Conservation (phyloP, 2,329 filamentous ascomycete species). For the Diaporthe aspalathi region DNA sequence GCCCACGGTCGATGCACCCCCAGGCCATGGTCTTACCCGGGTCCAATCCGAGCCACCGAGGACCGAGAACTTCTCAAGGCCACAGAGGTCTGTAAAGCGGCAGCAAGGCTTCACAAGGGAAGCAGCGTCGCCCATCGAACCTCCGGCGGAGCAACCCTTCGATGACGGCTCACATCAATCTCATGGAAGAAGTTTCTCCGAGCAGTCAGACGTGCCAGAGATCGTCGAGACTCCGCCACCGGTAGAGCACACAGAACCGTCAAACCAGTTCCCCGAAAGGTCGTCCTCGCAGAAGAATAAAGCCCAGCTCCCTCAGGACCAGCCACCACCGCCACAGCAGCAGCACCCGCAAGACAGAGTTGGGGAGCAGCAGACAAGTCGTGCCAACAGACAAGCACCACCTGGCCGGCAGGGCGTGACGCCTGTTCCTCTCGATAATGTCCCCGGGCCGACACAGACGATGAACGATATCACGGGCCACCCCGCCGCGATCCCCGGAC, state of each 20-base stretch:
- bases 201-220: slow-evolving; percentile 60
- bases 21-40: slow-evolving; percentile 66
- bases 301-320: slow-evolving; percentile 56
- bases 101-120: slow-evolving; percentile 64
- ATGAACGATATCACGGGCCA: slow-evolving; percentile 74
- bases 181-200: slow-evolving; percentile 50
- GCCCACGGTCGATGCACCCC: slow-evolving; percentile 58
- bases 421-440: slow-evolving; percentile 43
- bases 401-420: slow-evolving; percentile 40
- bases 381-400: slow-evolving; percentile 48
- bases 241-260: slow-evolving; percentile 49
- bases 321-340: slow-evolving; percentile 37
- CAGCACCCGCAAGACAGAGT: slow-evolving; percentile 40
- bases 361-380: slow-evolving; percentile 46
- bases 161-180: slow-evolving; percentile 36
- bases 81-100: slow-evolving; percentile 60
- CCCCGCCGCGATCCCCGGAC: slow-evolving; percentile 77
- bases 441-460: slow-evolving; percentile 57
- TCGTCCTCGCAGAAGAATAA: slow-evolving; percentile 63
- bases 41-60: slow-evolving; percentile 77
- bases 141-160: slow-evolving; percentile 19
- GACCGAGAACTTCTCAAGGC: slow-evolving; percentile 72
- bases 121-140: slow-evolving; percentile 42
- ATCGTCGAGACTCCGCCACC: slow-evolving; percentile 74
- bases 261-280: slow-evolving; percentile 61